Conservation (phyloP, 192 early-diverging fungal species). For the Diversispora epigaea region DNA sequence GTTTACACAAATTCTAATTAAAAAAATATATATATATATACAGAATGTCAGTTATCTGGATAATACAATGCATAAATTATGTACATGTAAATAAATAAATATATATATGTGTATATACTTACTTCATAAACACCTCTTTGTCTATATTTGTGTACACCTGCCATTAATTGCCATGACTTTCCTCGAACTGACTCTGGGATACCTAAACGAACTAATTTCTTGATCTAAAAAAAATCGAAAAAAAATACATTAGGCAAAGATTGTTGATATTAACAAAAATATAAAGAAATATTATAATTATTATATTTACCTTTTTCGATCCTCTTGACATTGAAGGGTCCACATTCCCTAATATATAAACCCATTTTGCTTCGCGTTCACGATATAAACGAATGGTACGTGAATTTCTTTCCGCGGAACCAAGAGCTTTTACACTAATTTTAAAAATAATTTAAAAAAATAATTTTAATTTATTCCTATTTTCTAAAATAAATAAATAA, state of each 20-base stretch:
- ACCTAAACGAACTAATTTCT: constrained; percentile 68
- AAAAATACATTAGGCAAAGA: neutral
- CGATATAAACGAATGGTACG: constrained; percentile 41
- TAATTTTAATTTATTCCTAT: too few species aligned
- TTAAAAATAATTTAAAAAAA: neutral
- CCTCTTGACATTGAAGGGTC: constrained; percentile 35
- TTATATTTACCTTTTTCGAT: constrained; percentile 35
- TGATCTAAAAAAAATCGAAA: constrained; percentile 52
- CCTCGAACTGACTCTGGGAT: constrained; percentile 71
- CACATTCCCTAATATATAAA: constrained; percentile 39
- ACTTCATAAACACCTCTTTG: constrained; percentile 52
- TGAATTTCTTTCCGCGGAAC: constrained; percentile 5
- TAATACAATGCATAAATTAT: neutral
- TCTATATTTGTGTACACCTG: constrained; percentile 51
- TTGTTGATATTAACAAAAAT: neutral
- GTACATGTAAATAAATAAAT: too few species aligned
- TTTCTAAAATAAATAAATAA: too few species aligned
- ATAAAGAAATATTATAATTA: neutral
- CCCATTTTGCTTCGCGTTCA: constrained; percentile 49
- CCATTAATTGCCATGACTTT: constrained; percentile 67
- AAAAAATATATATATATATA: too few species aligned
- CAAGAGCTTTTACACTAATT: constrained; percentile 11
- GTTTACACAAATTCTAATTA: constrained; percentile 36
- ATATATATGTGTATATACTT: neutral
- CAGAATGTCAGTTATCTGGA: too few species aligned